Percentiles rank a stretch among this genome's conserved stretches.
Evolutionary conservation across 352 stramenopile species (phyloP).

Genomic region (Globisporangium paddicum): DNA sequence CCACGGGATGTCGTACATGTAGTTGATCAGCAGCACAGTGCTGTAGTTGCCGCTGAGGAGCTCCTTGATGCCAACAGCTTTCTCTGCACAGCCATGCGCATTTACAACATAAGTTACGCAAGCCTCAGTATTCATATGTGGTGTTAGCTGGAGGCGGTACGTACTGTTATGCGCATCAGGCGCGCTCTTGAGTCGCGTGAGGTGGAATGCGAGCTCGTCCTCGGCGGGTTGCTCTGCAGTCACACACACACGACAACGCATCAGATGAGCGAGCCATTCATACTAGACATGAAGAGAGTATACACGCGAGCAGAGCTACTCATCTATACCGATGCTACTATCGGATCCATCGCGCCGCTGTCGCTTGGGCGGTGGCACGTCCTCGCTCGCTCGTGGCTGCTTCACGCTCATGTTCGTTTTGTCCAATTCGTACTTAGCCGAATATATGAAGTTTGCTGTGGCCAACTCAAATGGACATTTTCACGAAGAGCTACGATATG

Average conservation of each 20-base stretch:
- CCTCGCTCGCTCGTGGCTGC: background rate
- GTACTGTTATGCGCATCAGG: slow-evolving; percentile 44
- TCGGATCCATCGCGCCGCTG: background rate
- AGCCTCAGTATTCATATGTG: background rate
- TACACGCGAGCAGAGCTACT: background rate
- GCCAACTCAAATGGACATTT: background rate
- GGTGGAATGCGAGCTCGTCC: slow-evolving; percentile 22
- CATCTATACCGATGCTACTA: background rate
- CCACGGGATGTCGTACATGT: slow-evolving; percentile 78
- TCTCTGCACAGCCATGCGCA: slow-evolving; percentile 16
- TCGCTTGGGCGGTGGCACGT: slow-evolving; percentile 6
- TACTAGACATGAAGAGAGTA: no score
- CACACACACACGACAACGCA: no score
- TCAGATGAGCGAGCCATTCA: background rate
- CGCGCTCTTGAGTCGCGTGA: slow-evolving; percentile 31
- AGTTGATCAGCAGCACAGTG: slow-evolving; percentile 71
- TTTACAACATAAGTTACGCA: background rate
- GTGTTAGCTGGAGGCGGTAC: background rate
- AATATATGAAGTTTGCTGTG: no score
- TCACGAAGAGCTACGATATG: background rate
- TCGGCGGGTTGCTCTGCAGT: background rate
- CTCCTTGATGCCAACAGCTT: slow-evolving; percentile 35
- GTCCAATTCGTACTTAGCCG: background rate
- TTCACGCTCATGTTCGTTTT: background rate
- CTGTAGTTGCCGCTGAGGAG: slow-evolving; percentile 59